Evolutionary conservation across 352 stramenopile species (phyloP), one percentile per base, ranked within the genome.

Genomic region (Hyaloperonospora arabidopsidis): DNA sequence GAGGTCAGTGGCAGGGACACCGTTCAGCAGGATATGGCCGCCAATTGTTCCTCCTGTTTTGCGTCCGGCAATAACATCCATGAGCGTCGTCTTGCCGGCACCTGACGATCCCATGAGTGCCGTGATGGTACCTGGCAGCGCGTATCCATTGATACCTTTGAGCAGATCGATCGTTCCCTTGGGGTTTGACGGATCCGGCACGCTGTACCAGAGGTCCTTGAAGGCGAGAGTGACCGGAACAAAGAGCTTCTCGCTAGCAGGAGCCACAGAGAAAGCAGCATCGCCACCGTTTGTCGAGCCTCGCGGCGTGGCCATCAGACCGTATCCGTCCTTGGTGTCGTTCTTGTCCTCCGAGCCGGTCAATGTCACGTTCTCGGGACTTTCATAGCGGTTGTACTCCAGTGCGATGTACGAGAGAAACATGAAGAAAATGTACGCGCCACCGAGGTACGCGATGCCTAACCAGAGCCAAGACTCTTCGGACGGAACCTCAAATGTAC

Each of bases 1-100:
- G 1, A 82, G 44, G 38, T 79, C 63, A 1, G 67, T 77, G 0
- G 71, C 86, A 0, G 65, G 54, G 54, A 91, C 68, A 35, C 94
- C 93, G 64, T 57, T 50, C 12, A 62, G 40, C 41, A 58, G 48
- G 15, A 63, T 58, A 0, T 57, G 21, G 4, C 55, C 48, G 10
- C 10, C 18, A 34, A 57, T 58, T 18, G 46, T 62, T 21, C 55
- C 55, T 22, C 41, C 55, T 3, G 55, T 53, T 34, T 62, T 62
- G 34, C 55, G 47, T 10, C 55, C 55, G 36, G 55, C 55, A 21
- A 62, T 62, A 4, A 62, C 55, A 32, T 62, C 55, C 55, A 62
- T 62, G n/a, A 62, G 48, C 23, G 55, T 62, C 0, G 55, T 62
- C 48, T 62, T 62, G 40, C 55, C 55, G 6, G 55, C 55, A 1